A percentile compares a stretch with the other conserved stretches of the same genome.
These are phyloP conservation scores for Vaccinium myrtillus DNA, from an alignment of 148 eudicot genomes.

Conservation along the genomic window DNA sequence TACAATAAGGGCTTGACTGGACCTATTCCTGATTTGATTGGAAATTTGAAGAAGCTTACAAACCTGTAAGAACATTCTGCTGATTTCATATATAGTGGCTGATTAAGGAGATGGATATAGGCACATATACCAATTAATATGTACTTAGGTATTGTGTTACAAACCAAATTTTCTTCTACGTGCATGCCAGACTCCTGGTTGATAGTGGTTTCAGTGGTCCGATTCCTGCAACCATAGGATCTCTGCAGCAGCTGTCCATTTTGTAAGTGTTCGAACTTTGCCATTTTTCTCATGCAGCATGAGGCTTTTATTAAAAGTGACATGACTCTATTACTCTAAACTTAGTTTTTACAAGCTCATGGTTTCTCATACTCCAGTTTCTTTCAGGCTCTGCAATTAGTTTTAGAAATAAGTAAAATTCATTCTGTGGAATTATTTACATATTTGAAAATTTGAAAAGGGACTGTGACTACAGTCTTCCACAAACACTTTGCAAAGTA, in stretches of 20 bases:
- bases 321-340: neutral
- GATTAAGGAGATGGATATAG: neutral
- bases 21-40: conserved; percentile 61
- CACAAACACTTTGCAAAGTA: neutral
- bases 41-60: conserved; percentile 50
- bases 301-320: neutral
- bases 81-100: neutral
- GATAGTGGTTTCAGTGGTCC: conserved; percentile 69
- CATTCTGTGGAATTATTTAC: neutral
- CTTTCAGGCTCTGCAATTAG: neutral
- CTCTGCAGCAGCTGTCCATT: conserved; percentile 44
- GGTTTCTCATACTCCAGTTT: neutral
- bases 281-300: neutral
- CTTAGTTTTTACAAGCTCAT: neutral
- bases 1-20: conserved; percentile 70
- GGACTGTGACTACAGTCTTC: neutral
- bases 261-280: conserved; percentile 52
- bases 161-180: conserved; percentile 1
- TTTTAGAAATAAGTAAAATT: neutral
- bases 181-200: conserved; percentile 52
- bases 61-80: conserved; percentile 52
- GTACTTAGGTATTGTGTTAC: neutral
- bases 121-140: neutral
- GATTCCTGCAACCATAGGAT: conserved; percentile 71
- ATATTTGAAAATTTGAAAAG: neutral